phyloP scores from a whole-genome alignment of 176 grass and related monocot genomes.

The Oryza australiensis region DNA sequence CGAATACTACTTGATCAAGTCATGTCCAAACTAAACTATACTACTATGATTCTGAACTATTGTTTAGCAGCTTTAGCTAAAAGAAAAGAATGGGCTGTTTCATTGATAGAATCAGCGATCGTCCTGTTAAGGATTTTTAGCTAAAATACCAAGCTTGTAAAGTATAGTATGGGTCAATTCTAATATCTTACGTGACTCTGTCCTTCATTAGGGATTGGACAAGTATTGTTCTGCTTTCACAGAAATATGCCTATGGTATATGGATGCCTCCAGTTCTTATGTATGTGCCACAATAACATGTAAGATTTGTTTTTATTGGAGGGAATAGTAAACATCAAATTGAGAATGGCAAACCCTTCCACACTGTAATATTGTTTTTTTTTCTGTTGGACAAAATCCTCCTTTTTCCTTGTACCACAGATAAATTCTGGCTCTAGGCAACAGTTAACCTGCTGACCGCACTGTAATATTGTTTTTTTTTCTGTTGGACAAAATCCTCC shows the following conservation, averaged over 20 bases:
- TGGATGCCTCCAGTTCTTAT: not conserved
- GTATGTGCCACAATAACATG: not conserved
- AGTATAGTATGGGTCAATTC: not conserved
- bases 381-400: not conserved
- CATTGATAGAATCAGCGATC: not conserved
- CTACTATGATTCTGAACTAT: not conserved
- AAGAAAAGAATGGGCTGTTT: not conserved
- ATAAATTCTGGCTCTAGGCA: not conserved
- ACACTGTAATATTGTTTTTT: not conserved
- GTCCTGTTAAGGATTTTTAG: not conserved
- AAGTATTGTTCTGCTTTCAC: slow-evolving; percentile 1
- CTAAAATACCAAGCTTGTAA: not conserved
- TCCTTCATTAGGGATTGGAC: not conserved
- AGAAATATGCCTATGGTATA: not conserved
- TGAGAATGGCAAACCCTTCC: not conserved
- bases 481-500: not conserved
- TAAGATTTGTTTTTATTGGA: not conserved
- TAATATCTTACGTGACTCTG: not conserved
- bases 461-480: not conserved
- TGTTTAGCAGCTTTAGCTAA: not conserved
- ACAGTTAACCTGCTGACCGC: not conserved
- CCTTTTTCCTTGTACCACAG: not conserved
- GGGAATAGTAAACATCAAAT: not conserved
- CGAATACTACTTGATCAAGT: not conserved
- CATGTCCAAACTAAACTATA: not conserved